These are phyloP conservation scores for Rhodosporidiobolus odoratus DNA, from an alignment of 768 basidiomycete genomes.

Conservation along the genomic window DNA sequence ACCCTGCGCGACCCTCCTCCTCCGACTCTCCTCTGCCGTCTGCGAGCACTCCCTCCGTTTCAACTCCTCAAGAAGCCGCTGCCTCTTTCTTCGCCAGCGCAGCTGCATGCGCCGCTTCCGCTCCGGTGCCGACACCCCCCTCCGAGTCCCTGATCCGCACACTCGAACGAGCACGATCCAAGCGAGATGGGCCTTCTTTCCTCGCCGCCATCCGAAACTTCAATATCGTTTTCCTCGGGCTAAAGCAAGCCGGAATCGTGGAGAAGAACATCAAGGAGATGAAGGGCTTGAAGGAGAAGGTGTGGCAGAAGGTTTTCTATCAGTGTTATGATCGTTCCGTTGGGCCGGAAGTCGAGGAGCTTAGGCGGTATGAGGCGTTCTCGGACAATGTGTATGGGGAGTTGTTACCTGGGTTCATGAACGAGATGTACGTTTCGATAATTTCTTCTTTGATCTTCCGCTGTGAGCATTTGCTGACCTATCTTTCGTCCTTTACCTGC, in stretches of 20 bases:
- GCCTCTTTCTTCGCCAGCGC: conserved; percentile 4
- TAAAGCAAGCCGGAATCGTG: conserved; percentile 33
- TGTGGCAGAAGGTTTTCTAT: conserved; percentile 71
- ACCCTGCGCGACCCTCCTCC: neutral
- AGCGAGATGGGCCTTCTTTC: conserved; percentile 38
- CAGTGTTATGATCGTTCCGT: conserved; percentile 91
- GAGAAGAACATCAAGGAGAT: conserved; percentile 34
- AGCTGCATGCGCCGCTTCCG: neutral
- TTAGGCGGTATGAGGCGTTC: conserved; percentile 77
- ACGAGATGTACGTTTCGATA: conserved; percentile 32
- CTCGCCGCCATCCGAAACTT: conserved; percentile 24
- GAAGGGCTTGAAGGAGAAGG: conserved; percentile 58
- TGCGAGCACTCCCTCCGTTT: neutral
- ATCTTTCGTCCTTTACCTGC: conserved; percentile 44
- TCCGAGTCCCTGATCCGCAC: conserved; percentile 29
- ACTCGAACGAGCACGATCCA: conserved; percentile 37
- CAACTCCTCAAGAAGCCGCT: neutral
- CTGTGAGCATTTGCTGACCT: conserved; percentile 34
- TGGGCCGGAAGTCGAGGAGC: conserved; percentile 74
- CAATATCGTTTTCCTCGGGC: conserved; percentile 24
- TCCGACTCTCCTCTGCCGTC: neutral
- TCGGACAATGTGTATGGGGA: conserved; percentile 79
- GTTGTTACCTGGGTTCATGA: conserved; percentile 62
- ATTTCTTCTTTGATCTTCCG: neutral
- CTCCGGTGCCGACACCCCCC: neutral